Evolutionary conservation across 2,329 filamentous ascomycete genomes (phyloP).

Genomic region (Epichloe aotearoae): DNA sequence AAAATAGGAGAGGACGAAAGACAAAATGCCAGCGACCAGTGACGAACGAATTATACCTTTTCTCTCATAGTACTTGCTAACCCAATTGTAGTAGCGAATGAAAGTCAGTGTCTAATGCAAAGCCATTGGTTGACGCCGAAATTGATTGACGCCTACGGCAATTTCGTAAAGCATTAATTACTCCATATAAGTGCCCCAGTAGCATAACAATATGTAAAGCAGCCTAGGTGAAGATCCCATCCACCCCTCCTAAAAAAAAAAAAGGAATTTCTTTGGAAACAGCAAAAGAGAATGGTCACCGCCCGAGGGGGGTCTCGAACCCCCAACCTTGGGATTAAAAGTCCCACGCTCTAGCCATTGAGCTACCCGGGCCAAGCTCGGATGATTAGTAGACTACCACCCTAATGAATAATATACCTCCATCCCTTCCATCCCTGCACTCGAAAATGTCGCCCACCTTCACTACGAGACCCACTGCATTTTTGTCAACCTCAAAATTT

Average conservation of each 20-base stretch:
- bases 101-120: too few relatives aligned
- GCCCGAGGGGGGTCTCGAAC: constrained; percentile 21
- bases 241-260: not conserved
- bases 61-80: too few relatives aligned
- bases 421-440: accelerated
- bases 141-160: too few relatives aligned
- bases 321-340: constrained; percentile 22
- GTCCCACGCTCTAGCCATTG: constrained; percentile 22
- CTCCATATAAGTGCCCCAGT: too few relatives aligned
- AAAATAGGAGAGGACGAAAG: too few relatives aligned
- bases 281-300: constrained; percentile 1
- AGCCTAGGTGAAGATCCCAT: too few relatives aligned
- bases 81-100: too few relatives aligned
- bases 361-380: constrained; percentile 15
- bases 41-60: too few relatives aligned
- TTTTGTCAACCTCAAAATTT: constrained; percentile 7
- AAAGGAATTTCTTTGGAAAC: accelerated
- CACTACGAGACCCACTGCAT: not conserved
- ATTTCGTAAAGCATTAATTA: too few relatives aligned
- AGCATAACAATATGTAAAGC: not conserved
- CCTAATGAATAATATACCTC: not conserved
- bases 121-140: too few relatives aligned
- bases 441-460: not conserved
- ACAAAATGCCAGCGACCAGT: too few relatives aligned
- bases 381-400: accelerated